Evolutionary conservation across 148 eudicot species (phyloP), one percentile per base, ranked within the genome.

Genomic region (Vaccinium macrocarpon): DNA sequence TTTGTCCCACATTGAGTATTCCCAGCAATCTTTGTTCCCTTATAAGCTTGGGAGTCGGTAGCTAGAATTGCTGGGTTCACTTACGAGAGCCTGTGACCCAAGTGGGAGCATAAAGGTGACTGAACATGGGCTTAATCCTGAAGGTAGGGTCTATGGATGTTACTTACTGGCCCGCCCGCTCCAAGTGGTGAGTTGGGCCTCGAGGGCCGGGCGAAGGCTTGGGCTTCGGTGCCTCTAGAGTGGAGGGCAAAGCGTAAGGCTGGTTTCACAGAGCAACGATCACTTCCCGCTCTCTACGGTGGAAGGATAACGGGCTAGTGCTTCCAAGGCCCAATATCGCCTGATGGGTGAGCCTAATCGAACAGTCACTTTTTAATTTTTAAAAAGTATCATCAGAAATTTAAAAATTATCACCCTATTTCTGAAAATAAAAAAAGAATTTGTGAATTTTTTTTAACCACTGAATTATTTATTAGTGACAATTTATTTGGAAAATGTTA

Each of bases 261-360:
- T 86, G 88, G 88, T 2, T 50, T 86, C 86, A 86, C 88, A 86
- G 86, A 86, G 88, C 85, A 86, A 77, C 85, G 88, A 21, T 1
- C 13, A 82, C 88, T 50, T 82, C 78, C 82, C 84, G 76, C 80
- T 79, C 88, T 15, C 62, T 15, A 80, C 86, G 82, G 88, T 86
- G 86, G 88, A 86, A 83, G 88, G 86, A 86, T 73, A 27, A 84
- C 86, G 74, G 64, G 84, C 84, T 68, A 18, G 76, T 80, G 86
- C 81, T 7, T 38, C 27, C 53, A 3, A n/a, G 86, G 84, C n/a
- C 70, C 86, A 70, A 0, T 29, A 19, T 9, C 2, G 35, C 79
- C 80, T 19, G 18, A 62, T 78, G 73, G 74, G 4, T 46, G 0
- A 2, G 78, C 78, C 53, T 46, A 7, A 75, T 42, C 1, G 78